Evolutionary conservation across 495 filamentous ascomycete species (phyloP).

Genomic region (Elasticomyces elasticus): DNA sequence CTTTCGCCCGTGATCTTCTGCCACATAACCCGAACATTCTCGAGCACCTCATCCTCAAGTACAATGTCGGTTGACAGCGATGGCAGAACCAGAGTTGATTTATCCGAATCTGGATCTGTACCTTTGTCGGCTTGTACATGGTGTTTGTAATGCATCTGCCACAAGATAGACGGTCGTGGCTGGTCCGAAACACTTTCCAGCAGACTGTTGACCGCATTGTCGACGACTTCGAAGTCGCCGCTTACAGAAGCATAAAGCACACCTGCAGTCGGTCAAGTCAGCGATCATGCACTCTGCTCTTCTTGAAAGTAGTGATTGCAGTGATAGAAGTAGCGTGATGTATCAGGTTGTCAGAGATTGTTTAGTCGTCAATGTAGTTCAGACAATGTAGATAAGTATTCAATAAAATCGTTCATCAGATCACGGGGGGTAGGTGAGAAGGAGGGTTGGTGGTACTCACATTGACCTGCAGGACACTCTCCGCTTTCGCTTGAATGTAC

Average conservation of each 20-base stretch:
- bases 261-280: conserved; percentile 38
- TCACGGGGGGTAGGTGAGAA: conserved; percentile 33
- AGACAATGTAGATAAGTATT: conserved; percentile 99
- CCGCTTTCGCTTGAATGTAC: conserved; percentile 78
- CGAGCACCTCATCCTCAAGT: conserved; percentile 57
- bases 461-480: conserved; percentile 76
- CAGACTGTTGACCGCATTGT: conserved; percentile 46
- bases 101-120: background rate
- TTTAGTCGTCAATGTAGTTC: conserved; percentile 62
- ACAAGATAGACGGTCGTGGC: conserved; percentile 40
- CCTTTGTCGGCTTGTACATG: background rate
- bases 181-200: conserved; percentile 34
- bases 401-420: conserved; percentile 64
- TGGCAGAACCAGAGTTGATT: conserved; percentile 38
- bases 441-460: conserved; percentile 53
- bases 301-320: conserved; percentile 15
- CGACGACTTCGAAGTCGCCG: conserved; percentile 37
- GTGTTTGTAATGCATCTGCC: conserved; percentile 52
- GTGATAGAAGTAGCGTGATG: conserved; percentile 25
- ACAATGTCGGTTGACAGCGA: conserved; percentile 50
- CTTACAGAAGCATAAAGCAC: conserved; percentile 55
- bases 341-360: conserved; percentile 87
- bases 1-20: conserved; percentile 46
- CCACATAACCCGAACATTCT: conserved; percentile 55
- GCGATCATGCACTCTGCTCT: conserved; percentile 37